phyloP scores from a whole-genome alignment of 371 early-diverging fungal genomes.

The Choanephora cucurbitarum region DNA sequence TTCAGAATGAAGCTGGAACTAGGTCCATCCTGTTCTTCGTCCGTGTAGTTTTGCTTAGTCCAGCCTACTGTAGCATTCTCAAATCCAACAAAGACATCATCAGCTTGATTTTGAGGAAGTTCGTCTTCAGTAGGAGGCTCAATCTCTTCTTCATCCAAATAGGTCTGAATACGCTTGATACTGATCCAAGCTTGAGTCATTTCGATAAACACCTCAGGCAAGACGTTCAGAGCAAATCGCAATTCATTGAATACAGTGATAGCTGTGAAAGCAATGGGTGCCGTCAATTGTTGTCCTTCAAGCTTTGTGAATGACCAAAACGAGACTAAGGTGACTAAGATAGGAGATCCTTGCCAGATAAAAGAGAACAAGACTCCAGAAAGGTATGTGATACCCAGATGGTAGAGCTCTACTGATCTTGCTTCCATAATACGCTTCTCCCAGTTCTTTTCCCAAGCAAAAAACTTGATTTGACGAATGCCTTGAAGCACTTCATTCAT shows the following conservation, averaged over 20 bases:
- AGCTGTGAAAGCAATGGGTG: conserved; percentile 62
- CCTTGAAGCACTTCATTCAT: conserved; percentile 66
- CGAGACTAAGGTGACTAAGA: conserved; percentile 52
- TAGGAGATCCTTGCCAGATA: conserved; percentile 49
- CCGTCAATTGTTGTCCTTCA: conserved; percentile 54
- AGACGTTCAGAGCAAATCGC: conserved; percentile 53
- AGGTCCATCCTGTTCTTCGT: not conserved
- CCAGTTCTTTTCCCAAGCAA: conserved; percentile 63
- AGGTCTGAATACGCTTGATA: conserved; percentile 66
- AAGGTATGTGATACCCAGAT: conserved; percentile 39
- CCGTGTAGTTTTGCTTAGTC: conserved; percentile 16
- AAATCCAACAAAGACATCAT: conserved; percentile 33
- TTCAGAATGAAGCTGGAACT: conserved; percentile 38
- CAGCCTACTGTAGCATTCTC: conserved; percentile 44
- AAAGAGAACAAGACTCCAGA: conserved; percentile 31
- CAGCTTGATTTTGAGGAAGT: conserved; percentile 13
- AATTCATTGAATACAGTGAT: conserved; percentile 56
- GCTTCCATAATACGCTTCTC: conserved; percentile 44
- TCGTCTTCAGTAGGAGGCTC: conserved; percentile 59
- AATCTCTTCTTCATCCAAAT: conserved; percentile 78
- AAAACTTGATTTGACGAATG: conserved; percentile 74
- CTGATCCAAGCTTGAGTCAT: conserved; percentile 32
- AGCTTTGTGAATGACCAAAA: conserved; percentile 60
- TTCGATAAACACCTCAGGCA: conserved; percentile 52
- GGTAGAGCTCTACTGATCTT: conserved; percentile 53